These are phyloP conservation scores for Aureobasidium namibiae DNA, from an alignment of 2,329 filamentous ascomycete genomes.

Conservation along the genomic window DNA sequence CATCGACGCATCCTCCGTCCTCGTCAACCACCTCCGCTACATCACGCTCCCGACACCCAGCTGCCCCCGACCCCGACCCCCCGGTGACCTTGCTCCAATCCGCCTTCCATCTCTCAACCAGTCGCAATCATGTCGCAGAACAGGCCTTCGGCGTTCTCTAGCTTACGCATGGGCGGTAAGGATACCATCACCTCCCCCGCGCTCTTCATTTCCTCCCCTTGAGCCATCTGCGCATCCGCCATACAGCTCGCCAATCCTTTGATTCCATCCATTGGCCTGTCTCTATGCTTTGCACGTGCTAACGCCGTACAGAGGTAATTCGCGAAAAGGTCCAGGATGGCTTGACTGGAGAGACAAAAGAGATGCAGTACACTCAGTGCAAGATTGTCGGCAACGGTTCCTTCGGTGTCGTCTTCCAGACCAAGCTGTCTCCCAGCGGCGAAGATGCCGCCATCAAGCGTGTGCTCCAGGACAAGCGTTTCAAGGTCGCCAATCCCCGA, in stretches of 20 bases:
- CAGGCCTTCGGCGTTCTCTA: constrained; percentile 79
- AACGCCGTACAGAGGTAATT: constrained; percentile 67
- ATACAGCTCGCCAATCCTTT: neutral
- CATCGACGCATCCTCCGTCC: constrained; percentile 9
- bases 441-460: constrained; percentile 99
- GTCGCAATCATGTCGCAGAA: constrained; percentile 69
- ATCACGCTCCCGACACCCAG: neutral
- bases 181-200: constrained; percentile 19
- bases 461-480: constrained; percentile 96
- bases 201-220: constrained; percentile 13
- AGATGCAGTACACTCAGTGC: constrained; percentile 97
- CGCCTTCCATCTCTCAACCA: neutral
- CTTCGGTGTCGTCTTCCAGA: constrained; percentile 98
- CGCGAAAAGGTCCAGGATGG: constrained; percentile 99
- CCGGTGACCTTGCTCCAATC: neutral
- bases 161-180: constrained; percentile 96
- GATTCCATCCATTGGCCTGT: constrained; percentile 12
- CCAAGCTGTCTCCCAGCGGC: constrained; percentile 92
- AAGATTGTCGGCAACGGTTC: constrained; percentile 99
- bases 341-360: constrained; percentile 88
- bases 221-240: constrained; percentile 2
- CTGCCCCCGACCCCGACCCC: neutral
- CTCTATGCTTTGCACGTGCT: constrained; percentile 22
- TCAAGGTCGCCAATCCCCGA: constrained; percentile 63
- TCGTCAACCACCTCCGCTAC: neutral